These are phyloP conservation scores for Naegleria gruberi DNA, from an alignment of 208 protist species.

Conservation along the genomic window DNA sequence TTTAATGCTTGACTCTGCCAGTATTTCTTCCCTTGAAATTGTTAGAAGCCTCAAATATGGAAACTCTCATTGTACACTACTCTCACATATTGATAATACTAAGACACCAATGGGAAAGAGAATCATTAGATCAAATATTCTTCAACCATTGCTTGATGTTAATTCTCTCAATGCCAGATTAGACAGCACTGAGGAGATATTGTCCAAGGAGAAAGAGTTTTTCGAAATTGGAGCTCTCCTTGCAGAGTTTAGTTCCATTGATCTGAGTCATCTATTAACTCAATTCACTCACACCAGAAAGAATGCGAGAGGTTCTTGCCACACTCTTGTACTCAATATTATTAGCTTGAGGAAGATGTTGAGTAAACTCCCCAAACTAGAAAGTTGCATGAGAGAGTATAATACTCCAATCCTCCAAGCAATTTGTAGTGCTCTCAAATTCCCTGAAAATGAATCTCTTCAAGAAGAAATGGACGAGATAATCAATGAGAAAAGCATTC, in stretches of 20 bases:
- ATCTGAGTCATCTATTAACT: neutral
- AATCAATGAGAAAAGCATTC: neutral
- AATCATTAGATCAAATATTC: neutral
- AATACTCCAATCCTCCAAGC: neutral
- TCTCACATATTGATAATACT: neutral
- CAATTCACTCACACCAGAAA: constrained; percentile 8
- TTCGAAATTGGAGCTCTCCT: neutral
- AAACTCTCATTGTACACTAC: neutral
- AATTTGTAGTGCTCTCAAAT: neutral
- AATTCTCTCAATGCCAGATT: neutral
- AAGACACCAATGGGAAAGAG: constrained; percentile 21
- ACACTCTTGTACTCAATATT: neutral
- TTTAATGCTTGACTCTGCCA: neutral
- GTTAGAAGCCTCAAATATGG: neutral
- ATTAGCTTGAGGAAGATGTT: neutral
- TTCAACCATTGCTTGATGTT: constrained; percentile 18
- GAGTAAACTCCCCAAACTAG: neutral
- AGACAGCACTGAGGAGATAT: neutral
- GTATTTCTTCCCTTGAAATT: neutral
- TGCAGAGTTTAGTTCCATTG: neutral
- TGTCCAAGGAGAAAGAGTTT: neutral
- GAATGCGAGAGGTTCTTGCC: neutral
- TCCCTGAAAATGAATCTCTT: neutral
- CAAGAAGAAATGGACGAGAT: neutral
- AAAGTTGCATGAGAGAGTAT: neutral